These are phyloP conservation scores for Rhinocladiella mackenziei DNA, from an alignment of 2,329 filamentous ascomycete species.

Conservation along the genomic window DNA sequence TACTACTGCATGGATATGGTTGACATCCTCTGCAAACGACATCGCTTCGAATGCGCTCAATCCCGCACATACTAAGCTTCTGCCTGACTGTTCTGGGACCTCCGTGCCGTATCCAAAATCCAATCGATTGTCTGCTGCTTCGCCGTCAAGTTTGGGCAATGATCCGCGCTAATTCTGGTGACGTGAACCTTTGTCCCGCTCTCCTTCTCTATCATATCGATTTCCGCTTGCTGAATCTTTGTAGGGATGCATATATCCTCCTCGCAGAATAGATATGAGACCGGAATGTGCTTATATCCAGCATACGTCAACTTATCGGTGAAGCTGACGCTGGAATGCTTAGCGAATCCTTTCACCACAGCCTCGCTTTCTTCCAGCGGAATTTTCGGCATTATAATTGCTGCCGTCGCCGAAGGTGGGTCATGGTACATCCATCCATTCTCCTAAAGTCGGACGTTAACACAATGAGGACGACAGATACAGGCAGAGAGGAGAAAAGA, in stretches of 20 bases:
- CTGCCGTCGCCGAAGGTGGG: slow-evolving; percentile 3
- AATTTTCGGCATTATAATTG: slow-evolving; percentile 8
- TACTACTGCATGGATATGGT: too few relatives aligned
- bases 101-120: too few relatives aligned
- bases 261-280: slow-evolving; percentile 36
- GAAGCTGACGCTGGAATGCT: slow-evolving; percentile 35
- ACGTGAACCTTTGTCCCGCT: slow-evolving; percentile 36
- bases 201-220: slow-evolving; percentile 34
- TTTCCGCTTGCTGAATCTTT: slow-evolving; percentile 31
- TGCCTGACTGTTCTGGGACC: too few relatives aligned
- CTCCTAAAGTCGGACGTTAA: slow-evolving; percentile 9
- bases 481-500: neutral
- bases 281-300: slow-evolving; percentile 36
- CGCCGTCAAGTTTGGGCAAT: slow-evolving; percentile 30
- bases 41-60: too few relatives aligned
- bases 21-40: too few relatives aligned
- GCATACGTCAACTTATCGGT: slow-evolving; percentile 31
- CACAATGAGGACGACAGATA: neutral
- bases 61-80: too few relatives aligned
- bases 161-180: slow-evolving; percentile 32
- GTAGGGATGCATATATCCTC: slow-evolving; percentile 33
- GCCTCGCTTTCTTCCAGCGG: slow-evolving; percentile 19
- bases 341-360: slow-evolving; percentile 21
- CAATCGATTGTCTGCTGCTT: slow-evolving; percentile 29
- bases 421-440: slow-evolving; percentile 22